These are phyloP conservation scores for Calamus simplicifolius DNA, from an alignment of 176 grass and related monocot species.

Conservation along the genomic window DNA sequence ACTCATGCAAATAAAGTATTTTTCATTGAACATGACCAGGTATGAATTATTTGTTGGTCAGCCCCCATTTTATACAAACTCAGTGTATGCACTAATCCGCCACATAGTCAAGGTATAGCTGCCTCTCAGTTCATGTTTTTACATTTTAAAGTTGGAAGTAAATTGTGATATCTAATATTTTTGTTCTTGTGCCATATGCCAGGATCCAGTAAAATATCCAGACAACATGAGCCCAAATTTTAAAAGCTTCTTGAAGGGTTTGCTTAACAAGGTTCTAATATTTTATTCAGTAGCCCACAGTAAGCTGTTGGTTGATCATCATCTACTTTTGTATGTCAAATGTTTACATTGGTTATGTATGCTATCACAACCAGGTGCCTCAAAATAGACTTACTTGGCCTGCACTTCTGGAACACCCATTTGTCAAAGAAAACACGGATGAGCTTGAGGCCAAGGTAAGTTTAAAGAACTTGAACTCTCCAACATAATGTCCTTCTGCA, in stretches of 20 bases:
- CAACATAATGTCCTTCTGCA: neutral
- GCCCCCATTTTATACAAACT: conserved; percentile 98
- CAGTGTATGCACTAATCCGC: conserved; percentile 84
- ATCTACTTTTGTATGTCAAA: too few relatives aligned
- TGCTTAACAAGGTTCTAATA: conserved; percentile 74
- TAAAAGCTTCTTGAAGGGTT: conserved; percentile 88
- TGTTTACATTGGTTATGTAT: neutral
- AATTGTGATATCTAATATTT: conserved; percentile 10
- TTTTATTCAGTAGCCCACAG: neutral
- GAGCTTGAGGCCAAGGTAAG: conserved; percentile 25
- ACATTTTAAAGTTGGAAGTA: neutral
- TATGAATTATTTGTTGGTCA: conserved; percentile 97
- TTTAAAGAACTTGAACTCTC: neutral
- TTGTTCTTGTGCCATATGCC: conserved; percentile 1
- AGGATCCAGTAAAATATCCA: conserved; percentile 99
- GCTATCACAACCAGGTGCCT: conserved; percentile 41
- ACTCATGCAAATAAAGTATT: conserved; percentile 19
- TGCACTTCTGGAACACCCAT: conserved; percentile 78
- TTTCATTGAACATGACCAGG: conserved; percentile 25
- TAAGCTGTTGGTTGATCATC: conserved; percentile 11
- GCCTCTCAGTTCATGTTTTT: conserved; percentile 22
- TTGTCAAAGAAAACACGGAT: conserved; percentile 74
- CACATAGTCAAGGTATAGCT: conserved; percentile 84
- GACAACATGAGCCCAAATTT: conserved; percentile 89
- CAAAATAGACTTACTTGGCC: conserved; percentile 93